These are phyloP conservation scores for Zychaea mexicana DNA, from an alignment of 371 early-diverging fungal species.

Conservation along the genomic window DNA sequence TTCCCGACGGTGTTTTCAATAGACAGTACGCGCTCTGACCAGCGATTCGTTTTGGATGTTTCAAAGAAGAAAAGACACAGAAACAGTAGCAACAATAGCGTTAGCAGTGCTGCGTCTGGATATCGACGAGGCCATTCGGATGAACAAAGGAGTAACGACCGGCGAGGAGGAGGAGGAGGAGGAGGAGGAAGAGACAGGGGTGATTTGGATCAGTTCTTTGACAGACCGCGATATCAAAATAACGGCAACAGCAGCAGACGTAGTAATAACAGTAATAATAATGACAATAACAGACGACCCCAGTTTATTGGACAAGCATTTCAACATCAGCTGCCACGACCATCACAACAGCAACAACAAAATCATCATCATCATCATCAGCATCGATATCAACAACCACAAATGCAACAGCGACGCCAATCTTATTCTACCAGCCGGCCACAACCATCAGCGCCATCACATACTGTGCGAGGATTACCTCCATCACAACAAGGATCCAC, in stretches of 20 bases:
- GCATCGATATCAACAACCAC: too few species aligned
- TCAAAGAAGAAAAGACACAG: not conserved
- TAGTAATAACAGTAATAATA: not conserved
- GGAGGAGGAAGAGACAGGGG: not conserved
- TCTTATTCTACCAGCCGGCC: not conserved
- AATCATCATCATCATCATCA: too few species aligned
- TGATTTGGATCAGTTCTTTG: constrained; percentile 4
- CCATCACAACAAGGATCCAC: too few species aligned
- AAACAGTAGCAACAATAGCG: not conserved
- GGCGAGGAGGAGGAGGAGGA: not conserved
- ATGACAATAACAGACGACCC: not conserved
- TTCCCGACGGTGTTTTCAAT: not conserved
- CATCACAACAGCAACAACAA: too few species aligned
- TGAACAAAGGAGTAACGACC: not conserved
- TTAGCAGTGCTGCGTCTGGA: not conserved
- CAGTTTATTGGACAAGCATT: too few species aligned
- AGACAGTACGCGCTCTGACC: not conserved
- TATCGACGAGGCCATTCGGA: not conserved
- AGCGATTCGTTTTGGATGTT: not conserved
- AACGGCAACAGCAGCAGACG: not conserved
- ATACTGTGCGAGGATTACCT: too few species aligned
- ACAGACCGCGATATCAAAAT: too few species aligned
- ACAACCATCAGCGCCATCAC: not conserved
- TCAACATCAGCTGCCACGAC: too few species aligned
- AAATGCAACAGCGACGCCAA: not conserved